phyloP scores from a whole-genome alignment of 2,329 filamentous ascomycete species.

The Cladophialophora yegresii region DNA sequence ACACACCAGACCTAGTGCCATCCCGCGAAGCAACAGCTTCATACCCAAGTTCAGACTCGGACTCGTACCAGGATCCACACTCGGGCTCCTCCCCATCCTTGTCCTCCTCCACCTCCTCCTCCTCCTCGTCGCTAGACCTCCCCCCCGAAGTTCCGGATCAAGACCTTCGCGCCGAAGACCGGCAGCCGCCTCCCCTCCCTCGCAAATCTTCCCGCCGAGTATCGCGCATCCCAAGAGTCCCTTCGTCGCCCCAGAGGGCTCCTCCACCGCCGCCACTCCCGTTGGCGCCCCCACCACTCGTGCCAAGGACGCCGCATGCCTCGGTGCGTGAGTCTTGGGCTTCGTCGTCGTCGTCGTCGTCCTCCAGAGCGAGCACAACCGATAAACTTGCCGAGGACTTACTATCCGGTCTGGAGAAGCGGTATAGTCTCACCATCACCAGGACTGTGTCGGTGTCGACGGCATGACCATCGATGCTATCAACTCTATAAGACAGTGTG shows the following conservation, averaged over 20 bases:
- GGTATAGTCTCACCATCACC: background rate
- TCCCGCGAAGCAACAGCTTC: background rate
- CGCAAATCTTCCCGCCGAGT: constrained; percentile 5
- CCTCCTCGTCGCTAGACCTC: background rate
- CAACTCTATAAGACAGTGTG: background rate
- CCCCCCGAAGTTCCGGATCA: background rate
- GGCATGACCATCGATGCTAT: background rate
- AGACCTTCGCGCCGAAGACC: background rate
- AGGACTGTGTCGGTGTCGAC: background rate
- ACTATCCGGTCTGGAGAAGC: background rate
- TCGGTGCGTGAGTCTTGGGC: background rate
- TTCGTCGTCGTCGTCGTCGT: background rate
- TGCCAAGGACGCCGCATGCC: background rate
- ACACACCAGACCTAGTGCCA: background rate
- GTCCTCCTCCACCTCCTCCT: background rate
- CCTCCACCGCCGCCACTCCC: background rate
- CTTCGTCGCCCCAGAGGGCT: background rate
- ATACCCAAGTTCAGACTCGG: background rate
- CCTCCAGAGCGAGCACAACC: background rate
- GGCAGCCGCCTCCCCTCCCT: background rate
- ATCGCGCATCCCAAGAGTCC: background rate
- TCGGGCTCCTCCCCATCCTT: background rate
- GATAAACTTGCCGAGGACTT: background rate
- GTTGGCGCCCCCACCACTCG: background rate
- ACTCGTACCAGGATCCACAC: background rate